phyloP scores from a whole-genome alignment of 78 protist species.

The slime mould (Dictyostelium discoideum) region DNA sequence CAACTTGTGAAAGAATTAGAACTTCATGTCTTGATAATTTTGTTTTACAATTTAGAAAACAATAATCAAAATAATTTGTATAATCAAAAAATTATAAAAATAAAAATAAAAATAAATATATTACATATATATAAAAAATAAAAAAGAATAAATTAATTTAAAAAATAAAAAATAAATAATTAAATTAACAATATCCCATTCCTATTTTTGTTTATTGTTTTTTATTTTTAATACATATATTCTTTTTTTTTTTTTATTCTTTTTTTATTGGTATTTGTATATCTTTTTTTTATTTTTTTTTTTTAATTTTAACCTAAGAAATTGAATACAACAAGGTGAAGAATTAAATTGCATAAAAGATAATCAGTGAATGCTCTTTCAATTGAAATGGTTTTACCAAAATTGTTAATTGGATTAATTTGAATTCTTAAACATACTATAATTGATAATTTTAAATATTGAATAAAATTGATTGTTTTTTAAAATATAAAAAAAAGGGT shows the following conservation, averaged over 20 bases:
- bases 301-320: slow-evolving; percentile 87
- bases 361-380: slow-evolving; percentile 89
- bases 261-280: not conserved
- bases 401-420: slow-evolving; percentile 62
- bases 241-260: not conserved
- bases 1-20: slow-evolving; percentile 92
- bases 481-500: not conserved
- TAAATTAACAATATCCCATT: not conserved
- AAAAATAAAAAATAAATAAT: not conserved
- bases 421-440: slow-evolving; percentile 85
- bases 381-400: slow-evolving; percentile 37
- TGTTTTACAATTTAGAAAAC: slow-evolving; percentile 37
- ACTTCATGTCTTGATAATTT: slow-evolving; percentile 84
- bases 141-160: not conserved
- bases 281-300: not conserved
- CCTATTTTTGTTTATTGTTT: not conserved
- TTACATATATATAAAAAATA: not conserved
- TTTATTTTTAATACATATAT: not conserved
- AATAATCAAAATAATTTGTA: not conserved
- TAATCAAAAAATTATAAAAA: not conserved
- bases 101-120: not conserved
- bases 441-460: not conserved
- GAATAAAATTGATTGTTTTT: not conserved
- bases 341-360: slow-evolving; percentile 81
- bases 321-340: slow-evolving; percentile 89